Evolutionary conservation across 345 rosid species (phyloP), one percentile per base, ranked within the genome.

Genomic region (Eucalyptus paniculata): DNA sequence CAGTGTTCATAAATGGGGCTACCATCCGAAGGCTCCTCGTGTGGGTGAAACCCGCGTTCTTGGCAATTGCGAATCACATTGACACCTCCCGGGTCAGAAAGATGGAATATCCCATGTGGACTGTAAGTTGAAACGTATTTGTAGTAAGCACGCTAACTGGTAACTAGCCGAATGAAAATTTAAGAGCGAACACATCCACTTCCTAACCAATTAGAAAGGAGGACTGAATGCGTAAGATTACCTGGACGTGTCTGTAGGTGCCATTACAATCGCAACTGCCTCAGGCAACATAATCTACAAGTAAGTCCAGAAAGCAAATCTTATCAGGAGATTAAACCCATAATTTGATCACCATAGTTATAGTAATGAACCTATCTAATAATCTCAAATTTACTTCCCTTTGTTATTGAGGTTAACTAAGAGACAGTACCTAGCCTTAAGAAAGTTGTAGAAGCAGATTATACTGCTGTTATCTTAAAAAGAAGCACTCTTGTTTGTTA

Each of bases 1-100:
- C 98, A 97, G 90, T 97, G 99, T 92, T 98, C 99, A 58, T 98
- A 98, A 87, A 98, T 94, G 49, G 97, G 92, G 91, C 86, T 97
- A 62, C 99, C 99, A 50, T 97, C 97, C 58, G 67, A 86, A 60
- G 99, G 91, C 91, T 98, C 99, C 89, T 98, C 99, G 44, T 98
- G 99, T 32, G 99, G 99, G 92, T 98, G 99, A 92, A 98, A 98
- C 34, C 99, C 99, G 50, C 98, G 94, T 91, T 98, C 96, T 91
- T 97, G 97, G 93, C 99, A 98, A 89, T 95, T 96, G 32, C 99
- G 97, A 72, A 97, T 97, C 69, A 94, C 95, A 5, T 97, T 94
- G 54, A 98, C 98, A 4, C 99, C 99, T 1, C 96, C 92, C 3
- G 99, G 99, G 90, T 97, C 99, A 0, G 99, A 98, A 72, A 98